Percentiles rank a stretch among this genome's conserved stretches.
Evolutionary conservation across 2,329 filamentous ascomycete genomes (phyloP).

Genomic region (Fonsecaea nubica): DNA sequence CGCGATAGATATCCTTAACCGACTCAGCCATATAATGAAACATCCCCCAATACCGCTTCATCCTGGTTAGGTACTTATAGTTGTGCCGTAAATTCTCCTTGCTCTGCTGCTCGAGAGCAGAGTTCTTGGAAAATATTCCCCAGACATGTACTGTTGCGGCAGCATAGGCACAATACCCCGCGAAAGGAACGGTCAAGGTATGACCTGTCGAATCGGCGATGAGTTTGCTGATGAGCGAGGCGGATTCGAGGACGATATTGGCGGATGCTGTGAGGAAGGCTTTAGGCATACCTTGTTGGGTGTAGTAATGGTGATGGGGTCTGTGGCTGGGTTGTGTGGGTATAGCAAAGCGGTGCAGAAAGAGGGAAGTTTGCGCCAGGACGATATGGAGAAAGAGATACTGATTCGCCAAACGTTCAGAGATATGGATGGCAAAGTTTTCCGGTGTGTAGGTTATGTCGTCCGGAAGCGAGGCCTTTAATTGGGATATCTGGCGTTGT

Average conservation of each 20-base stretch:
- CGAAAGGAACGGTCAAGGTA: conserved; percentile 86
- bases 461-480: conserved; percentile 72
- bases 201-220: conserved; percentile 81
- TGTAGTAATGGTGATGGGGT: conserved; percentile 38
- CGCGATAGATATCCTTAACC: conserved; percentile 83
- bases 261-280: conserved; percentile 78
- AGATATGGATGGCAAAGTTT: conserved; percentile 83
- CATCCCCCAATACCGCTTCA: conserved; percentile 99
- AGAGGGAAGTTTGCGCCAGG: conserved; percentile 86
- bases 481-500: conserved; percentile 72
- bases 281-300: conserved; percentile 72
- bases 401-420: conserved; percentile 85
- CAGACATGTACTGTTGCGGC: conserved; percentile 94
- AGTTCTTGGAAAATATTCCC: conserved; percentile 85
- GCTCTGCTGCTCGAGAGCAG: conserved; percentile 73
- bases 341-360: conserved; percentile 86
- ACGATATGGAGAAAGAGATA: conserved; percentile 92
- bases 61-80: conserved; percentile 86
- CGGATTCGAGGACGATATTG: conserved; percentile 78
- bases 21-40: conserved; percentile 97
- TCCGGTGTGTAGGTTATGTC: conserved; percentile 76
- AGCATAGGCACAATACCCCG: conserved; percentile 91
- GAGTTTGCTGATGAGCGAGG: conserved; percentile 83
- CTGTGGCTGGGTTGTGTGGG: conserved; percentile 69
- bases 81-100: conserved; percentile 87